Percentiles rank a stretch among this genome's conserved stretches.
phyloP scores from a whole-genome alignment of 2,329 filamentous ascomycete species.

The Cercospora sp. region DNA sequence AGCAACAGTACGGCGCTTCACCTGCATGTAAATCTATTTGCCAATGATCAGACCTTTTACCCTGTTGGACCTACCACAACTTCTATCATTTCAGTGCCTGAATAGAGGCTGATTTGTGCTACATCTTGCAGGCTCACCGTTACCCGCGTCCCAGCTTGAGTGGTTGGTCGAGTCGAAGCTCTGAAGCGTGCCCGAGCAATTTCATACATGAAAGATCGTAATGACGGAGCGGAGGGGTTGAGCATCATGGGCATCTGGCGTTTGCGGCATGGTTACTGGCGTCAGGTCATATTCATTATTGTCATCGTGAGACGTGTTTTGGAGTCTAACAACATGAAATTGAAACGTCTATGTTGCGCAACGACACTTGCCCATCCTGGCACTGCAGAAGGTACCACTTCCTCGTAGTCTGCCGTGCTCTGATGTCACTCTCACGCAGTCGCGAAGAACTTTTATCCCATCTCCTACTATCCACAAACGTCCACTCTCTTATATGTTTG shows the following conservation, averaged over 20 bases:
- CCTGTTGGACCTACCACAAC: background rate
- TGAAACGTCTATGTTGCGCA: background rate
- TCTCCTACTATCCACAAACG: background rate
- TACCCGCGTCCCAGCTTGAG: background rate
- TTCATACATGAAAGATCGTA: background rate
- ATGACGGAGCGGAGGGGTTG: background rate
- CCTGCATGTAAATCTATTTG: background rate
- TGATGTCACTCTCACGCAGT: background rate
- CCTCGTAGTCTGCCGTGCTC: background rate
- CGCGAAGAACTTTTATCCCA: background rate
- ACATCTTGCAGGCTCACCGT: background rate
- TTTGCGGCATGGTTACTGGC: background rate
- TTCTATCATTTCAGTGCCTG: background rate
- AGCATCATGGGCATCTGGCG: background rate
- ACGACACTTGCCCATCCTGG: background rate
- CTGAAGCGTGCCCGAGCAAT: background rate
- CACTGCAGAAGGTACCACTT: background rate
- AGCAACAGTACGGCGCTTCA: conserved; percentile 3
- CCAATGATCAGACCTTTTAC: background rate
- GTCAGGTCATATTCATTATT: background rate
- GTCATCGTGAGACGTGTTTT: background rate
- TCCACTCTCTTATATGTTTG: background rate
- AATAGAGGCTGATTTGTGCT: background rate
- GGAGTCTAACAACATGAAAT: background rate
- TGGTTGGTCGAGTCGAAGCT: conserved; percentile 1